These are phyloP conservation scores for Nicotiana otophora DNA, from an alignment of 257 asterid genomes.

Conservation along the genomic window DNA sequence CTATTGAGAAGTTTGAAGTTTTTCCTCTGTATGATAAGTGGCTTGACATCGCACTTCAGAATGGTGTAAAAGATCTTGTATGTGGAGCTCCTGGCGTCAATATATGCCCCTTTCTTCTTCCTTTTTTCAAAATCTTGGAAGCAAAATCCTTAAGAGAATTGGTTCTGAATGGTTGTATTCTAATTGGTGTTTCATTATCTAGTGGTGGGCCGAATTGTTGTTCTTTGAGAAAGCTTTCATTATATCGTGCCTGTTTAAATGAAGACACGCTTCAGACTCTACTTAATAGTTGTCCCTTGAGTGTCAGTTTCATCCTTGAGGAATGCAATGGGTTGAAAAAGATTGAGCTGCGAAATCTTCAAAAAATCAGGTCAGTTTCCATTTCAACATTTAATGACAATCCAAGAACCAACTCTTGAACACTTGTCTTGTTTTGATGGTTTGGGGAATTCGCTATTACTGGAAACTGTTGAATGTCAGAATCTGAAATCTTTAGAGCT, in stretches of 20 bases:
- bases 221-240: background rate
- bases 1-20: background rate
- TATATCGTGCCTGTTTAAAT: background rate
- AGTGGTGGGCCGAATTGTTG: background rate
- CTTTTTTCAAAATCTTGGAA: background rate
- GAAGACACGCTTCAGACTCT: background rate
- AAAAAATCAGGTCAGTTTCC: background rate
- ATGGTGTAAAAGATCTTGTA: background rate
- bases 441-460: background rate
- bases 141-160: background rate
- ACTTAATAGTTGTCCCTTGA: background rate
- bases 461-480: background rate
- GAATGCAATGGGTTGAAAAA: background rate
- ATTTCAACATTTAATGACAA: background rate
- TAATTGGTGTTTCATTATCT: background rate
- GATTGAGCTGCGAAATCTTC: background rate
- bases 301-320: background rate
- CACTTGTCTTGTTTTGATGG: background rate
- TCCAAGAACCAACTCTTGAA: background rate
- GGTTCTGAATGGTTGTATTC: background rate
- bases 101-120: background rate
- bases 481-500: background rate
- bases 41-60: background rate
- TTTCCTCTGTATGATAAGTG: background rate
- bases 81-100: background rate